These are phyloP conservation scores for Diplodia seriata DNA, from an alignment of 2,329 filamentous ascomycete genomes.

Conservation along the genomic window DNA sequence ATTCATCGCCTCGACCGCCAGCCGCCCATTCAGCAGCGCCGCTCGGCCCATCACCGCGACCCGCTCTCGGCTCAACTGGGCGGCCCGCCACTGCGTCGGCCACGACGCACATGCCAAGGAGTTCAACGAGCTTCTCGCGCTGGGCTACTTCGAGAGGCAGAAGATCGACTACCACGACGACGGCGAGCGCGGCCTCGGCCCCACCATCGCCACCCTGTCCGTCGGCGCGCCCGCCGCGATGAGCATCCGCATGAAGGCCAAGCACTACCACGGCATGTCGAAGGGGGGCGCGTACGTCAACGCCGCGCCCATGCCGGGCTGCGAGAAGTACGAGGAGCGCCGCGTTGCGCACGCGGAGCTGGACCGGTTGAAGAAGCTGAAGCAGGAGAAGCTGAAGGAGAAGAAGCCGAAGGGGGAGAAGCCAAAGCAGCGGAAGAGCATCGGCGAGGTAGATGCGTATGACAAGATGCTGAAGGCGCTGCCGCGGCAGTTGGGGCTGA, in stretches of 20 bases:
- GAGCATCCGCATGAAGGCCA: slow-evolving; percentile 63
- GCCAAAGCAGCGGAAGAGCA: too few relatives aligned
- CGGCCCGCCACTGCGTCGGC: slow-evolving; percentile 53
- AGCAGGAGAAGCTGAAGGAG: too few relatives aligned
- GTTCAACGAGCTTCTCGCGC: slow-evolving; percentile 69
- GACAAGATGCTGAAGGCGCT: slow-evolving; percentile 39
- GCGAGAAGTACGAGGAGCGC: slow-evolving; percentile 46
- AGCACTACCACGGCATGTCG: slow-evolving; percentile 52
- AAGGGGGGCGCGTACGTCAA: slow-evolving; percentile 45
- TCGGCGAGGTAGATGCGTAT: too few relatives aligned
- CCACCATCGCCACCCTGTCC: slow-evolving; percentile 67
- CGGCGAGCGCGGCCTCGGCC: slow-evolving; percentile 67
- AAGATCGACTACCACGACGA: slow-evolving; percentile 71
- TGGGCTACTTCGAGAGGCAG: slow-evolving; percentile 68
- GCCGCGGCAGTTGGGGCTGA: slow-evolving; percentile 48
- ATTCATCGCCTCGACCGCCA: slow-evolving; percentile 62
- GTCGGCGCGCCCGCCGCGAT: slow-evolving; percentile 66
- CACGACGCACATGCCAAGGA: slow-evolving; percentile 40
- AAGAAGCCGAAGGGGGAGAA: slow-evolving; percentile 21
- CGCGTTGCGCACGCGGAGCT: slow-evolving; percentile 43
- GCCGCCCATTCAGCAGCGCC: slow-evolving; percentile 38
- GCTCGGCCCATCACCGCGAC: slow-evolving; percentile 57
- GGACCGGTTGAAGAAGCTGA: slow-evolving; percentile 35
- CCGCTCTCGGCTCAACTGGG: slow-evolving; percentile 64
- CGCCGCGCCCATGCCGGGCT: slow-evolving; percentile 42